Percentiles rank a stretch among this genome's conserved stretches.
Evolutionary conservation across 345 rosid species (phyloP).

Genomic region (Salix udensis): DNA sequence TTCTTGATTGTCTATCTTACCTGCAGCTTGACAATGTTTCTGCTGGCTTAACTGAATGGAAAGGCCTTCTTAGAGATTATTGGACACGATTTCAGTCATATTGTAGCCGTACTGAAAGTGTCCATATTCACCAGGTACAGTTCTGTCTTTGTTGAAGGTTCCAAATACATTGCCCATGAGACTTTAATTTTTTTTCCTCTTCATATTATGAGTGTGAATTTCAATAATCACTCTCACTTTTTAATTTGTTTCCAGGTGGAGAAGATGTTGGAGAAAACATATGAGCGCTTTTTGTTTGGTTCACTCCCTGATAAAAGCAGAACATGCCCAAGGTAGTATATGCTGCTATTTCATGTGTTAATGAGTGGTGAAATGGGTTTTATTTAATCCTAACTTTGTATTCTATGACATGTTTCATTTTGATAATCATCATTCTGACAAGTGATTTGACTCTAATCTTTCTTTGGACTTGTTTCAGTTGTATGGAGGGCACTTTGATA

Average conservation of each 20-base stretch:
- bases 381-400: not conserved
- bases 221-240: not conserved
- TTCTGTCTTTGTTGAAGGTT: slow-evolving; percentile 3
- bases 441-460: slow-evolving; percentile 2
- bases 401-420: not conserved
- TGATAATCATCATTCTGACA: not conserved
- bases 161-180: not conserved
- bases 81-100: slow-evolving; percentile 88
- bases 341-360: not conserved
- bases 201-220: not conserved
- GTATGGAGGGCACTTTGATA: slow-evolving; percentile 74
- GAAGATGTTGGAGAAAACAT: slow-evolving; percentile 86
- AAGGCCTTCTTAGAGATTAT: slow-evolving; percentile 86
- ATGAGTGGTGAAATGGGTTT: not conserved
- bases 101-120: slow-evolving; percentile 54
- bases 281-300: slow-evolving; percentile 71
- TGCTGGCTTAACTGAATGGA: slow-evolving; percentile 94
- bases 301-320: slow-evolving; percentile 66
- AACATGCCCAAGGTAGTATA: slow-evolving; percentile 72
- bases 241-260: slow-evolving; percentile 64
- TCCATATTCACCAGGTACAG: slow-evolving; percentile 77
- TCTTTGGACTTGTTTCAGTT: slow-evolving; percentile 48
- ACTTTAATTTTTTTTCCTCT: not conserved
- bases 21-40: slow-evolving; percentile 96
- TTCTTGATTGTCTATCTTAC: slow-evolving; percentile 3